Evolutionary conservation across 345 rosid species (phyloP).

Genomic region (Eucalyptus camaldulensis): DNA sequence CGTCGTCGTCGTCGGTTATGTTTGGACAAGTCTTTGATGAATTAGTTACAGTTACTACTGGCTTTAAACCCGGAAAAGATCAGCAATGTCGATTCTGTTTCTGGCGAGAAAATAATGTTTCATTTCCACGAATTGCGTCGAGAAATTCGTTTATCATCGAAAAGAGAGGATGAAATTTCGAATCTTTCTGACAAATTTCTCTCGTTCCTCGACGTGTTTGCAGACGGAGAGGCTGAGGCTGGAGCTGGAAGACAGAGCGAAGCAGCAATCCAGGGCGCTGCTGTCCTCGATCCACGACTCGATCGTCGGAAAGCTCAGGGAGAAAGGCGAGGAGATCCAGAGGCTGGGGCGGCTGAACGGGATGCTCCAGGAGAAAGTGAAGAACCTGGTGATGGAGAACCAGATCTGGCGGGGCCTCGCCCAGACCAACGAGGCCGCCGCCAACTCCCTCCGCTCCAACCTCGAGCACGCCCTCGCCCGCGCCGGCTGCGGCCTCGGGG

Average conservation of each 20-base stretch:
- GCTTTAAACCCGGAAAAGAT: not conserved
- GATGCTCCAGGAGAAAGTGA: slow-evolving; percentile 53
- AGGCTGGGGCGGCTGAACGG: slow-evolving; percentile 42
- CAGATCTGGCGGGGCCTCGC: slow-evolving; percentile 71
- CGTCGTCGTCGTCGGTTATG: not conserved
- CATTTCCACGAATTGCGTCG: not conserved
- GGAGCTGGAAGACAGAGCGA: slow-evolving; percentile 51
- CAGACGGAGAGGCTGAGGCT: slow-evolving; percentile 43
- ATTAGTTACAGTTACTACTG: not conserved
- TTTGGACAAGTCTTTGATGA: not conserved
- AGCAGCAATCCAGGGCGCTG: slow-evolving; percentile 45
- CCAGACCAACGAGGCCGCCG: slow-evolving; percentile 62
- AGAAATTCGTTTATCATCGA: too few relatives aligned
- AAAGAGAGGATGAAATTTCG: not conserved
- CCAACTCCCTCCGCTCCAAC: slow-evolving; percentile 47
- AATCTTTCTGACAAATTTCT: not conserved
- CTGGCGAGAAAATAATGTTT: not conserved
- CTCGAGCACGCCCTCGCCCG: slow-evolving; percentile 61
- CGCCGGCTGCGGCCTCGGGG: slow-evolving; percentile 2
- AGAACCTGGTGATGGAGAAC: slow-evolving; percentile 37
- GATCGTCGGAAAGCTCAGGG: slow-evolving; percentile 24
- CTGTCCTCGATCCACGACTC: slow-evolving; percentile 29
- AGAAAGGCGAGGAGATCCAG: slow-evolving; percentile 56
- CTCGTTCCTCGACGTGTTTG: not conserved
- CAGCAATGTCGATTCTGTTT: not conserved